Evolutionary conservation across 192 early-diverging fungal species (phyloP).

Genomic region (Mortierella antarctica): DNA sequence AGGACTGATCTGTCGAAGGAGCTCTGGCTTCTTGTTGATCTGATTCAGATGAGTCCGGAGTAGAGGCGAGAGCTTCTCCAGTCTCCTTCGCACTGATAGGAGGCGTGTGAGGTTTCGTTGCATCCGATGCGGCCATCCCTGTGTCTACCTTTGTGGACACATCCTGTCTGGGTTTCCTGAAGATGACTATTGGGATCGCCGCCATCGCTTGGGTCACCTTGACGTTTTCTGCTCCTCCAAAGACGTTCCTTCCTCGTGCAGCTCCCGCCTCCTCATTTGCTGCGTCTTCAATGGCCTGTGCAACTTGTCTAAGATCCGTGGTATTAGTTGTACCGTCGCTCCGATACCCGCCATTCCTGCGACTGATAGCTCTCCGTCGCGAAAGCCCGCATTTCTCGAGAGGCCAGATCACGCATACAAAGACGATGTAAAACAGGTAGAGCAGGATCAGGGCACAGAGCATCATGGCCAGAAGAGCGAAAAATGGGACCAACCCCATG

Average conservation of each 20-base stretch:
- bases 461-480: conserved; percentile 17
- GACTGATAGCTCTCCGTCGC: conserved; percentile 35
- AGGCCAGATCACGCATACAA: conserved; percentile 24
- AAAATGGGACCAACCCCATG: conserved; percentile 46
- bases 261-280: conserved; percentile 1
- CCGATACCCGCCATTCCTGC: conserved; percentile 44
- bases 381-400: conserved; percentile 34
- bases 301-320: conserved; percentile 32
- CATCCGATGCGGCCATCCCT: too few species aligned
- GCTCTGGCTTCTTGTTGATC: too few species aligned
- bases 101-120: too few species aligned
- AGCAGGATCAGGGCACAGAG: conserved; percentile 8
- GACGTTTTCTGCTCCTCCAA: conserved; percentile 9
- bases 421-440: conserved; percentile 26
- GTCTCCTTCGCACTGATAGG: too few species aligned
- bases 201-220: conserved; percentile 43
- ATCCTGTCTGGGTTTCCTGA: conserved; percentile 11
- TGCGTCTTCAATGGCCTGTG: conserved; percentile 4
- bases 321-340: conserved; percentile 35
- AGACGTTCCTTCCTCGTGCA: not conserved
- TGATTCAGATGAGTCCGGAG: too few species aligned
- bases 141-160: too few species aligned
- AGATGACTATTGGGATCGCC: conserved; percentile 35
- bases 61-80: too few species aligned
- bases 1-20: too few species aligned